A percentile compares a stretch with the other conserved stretches of the same genome.
These are phyloP conservation scores for Cavenderia fasciculata DNA, from an alignment of 78 protist genomes.

Conservation along the genomic window DNA sequence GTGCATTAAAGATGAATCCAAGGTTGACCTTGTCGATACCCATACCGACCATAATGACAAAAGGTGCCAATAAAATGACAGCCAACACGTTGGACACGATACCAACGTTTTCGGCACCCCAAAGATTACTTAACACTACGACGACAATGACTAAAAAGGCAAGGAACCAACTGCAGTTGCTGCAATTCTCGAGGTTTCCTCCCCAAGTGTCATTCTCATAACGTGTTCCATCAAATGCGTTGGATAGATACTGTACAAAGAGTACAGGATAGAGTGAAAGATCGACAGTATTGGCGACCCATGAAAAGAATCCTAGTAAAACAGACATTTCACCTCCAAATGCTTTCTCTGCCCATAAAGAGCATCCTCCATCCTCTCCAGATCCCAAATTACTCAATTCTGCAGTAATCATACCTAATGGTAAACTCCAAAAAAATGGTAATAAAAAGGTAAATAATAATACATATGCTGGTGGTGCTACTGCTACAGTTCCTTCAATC, in stretches of 20 bases:
- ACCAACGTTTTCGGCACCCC: conserved; percentile 77
- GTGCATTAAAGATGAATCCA: background rate
- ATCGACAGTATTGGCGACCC: conserved; percentile 33
- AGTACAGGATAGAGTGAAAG: conserved; percentile 41
- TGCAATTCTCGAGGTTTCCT: conserved; percentile 4
- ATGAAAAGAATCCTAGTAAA: conserved; percentile 47
- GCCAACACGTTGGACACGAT: conserved; percentile 26
- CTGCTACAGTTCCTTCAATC: conserved; percentile 37
- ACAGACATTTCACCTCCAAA: conserved; percentile 18
- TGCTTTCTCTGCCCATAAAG: conserved; percentile 71
- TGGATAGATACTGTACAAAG: conserved; percentile 35
- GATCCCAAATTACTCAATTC: conserved; percentile 6
- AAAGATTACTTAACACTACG: conserved; percentile 7
- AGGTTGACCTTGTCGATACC: conserved; percentile 53
- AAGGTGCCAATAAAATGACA: conserved; percentile 25
- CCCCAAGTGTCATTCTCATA: conserved; percentile 36
- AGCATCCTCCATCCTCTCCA: conserved; percentile 61
- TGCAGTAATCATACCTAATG: conserved; percentile 67
- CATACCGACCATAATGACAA: conserved; percentile 36
- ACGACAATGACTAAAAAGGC: conserved; percentile 31
- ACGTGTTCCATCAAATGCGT: background rate
- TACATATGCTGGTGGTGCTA: conserved; percentile 54
- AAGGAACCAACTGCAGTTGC: background rate
- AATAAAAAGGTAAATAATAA: background rate
- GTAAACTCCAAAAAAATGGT: conserved; percentile 65